Evolutionary conservation across 768 basidiomycete genomes (phyloP).

Genomic region (Rhizopogon vulgaris): DNA sequence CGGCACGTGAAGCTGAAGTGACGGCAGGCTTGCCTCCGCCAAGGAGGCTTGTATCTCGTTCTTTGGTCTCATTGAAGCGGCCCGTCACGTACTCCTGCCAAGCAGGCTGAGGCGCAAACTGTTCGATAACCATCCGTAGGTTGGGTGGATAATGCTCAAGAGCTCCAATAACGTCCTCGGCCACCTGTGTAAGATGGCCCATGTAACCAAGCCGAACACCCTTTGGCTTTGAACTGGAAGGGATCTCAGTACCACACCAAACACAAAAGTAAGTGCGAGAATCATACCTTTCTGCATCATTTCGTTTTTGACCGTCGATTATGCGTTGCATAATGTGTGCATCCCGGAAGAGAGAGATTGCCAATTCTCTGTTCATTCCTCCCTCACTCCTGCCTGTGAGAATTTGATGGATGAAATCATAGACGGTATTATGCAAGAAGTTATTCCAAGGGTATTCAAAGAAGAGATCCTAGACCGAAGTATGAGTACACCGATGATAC

Average conservation of each 20-base stretch:
- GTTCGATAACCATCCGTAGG: conserved; percentile 55
- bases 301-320: conserved; percentile 75
- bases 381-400: conserved; percentile 80
- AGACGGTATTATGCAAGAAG: conserved; percentile 93
- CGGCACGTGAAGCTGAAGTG: conserved; percentile 23
- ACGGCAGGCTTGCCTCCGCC: conserved; percentile 82
- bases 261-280: conserved; percentile 1
- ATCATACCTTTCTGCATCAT: conserved; percentile 68
- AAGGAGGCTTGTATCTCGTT: conserved; percentile 68
- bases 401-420: conserved; percentile 93
- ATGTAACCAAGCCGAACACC: conserved; percentile 87
- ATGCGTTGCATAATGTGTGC: conserved; percentile 80
- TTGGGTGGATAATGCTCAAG: conserved; percentile 84
- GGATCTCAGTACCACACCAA: conserved; percentile 1
- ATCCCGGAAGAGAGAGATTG: conserved; percentile 81
- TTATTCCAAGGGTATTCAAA: conserved; percentile 98
- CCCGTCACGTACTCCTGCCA: conserved; percentile 92
- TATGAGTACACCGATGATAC: not conserved
- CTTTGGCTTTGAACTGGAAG: conserved; percentile 58
- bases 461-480: conserved; percentile 68
- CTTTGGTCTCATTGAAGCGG: conserved; percentile 80
- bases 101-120: conserved; percentile 64
- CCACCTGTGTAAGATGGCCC: conserved; percentile 93
- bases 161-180: conserved; percentile 89
- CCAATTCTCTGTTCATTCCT: conserved; percentile 81